Evolutionary conservation across 208 protist species (phyloP).

Genomic region (Acanthamoeba triangularis): DNA sequence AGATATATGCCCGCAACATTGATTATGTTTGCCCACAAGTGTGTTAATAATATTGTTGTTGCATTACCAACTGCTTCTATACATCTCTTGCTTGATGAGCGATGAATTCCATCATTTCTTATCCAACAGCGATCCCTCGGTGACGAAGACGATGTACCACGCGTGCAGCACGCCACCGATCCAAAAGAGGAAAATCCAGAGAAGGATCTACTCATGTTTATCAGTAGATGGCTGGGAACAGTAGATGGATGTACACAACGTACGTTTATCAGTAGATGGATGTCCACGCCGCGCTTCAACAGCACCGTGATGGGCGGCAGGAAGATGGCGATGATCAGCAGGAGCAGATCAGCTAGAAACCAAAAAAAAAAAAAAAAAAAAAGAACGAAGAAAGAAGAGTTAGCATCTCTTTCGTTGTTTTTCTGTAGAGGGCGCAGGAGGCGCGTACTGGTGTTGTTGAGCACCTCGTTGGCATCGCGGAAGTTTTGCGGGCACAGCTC

Average conservation of each 20-base stretch:
- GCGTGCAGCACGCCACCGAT: conserved; percentile 55
- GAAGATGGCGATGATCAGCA: conserved; percentile 65
- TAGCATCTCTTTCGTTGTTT: too few relatives aligned
- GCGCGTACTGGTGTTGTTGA: conserved; percentile 17
- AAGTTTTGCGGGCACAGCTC: conserved; percentile 35
- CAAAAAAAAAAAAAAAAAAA: neutral
- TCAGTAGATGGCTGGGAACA: too few relatives aligned
- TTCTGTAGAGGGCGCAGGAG: neutral
- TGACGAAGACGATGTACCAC: conserved; percentile 70
- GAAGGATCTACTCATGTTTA: neutral
- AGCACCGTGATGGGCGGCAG: conserved; percentile 31
- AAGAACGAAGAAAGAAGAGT: neutral
- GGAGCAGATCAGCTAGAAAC: neutral
- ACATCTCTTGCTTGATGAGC: too few relatives aligned
- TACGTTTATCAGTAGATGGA: conserved; percentile 14
- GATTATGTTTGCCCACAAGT: too few relatives aligned
- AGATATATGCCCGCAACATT: too few relatives aligned
- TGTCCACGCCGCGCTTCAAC: conserved; percentile 30
- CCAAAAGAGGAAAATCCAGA: conserved; percentile 41
- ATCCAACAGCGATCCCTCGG: neutral
- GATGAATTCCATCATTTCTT: neutral
- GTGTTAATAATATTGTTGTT: too few relatives aligned
- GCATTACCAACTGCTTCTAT: too few relatives aligned
- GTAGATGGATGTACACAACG: neutral
- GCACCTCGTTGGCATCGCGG: neutral